Base-by-base conservation (phyloP, 768 basidiomycete species). In the Amyloporia xantha region DNA sequence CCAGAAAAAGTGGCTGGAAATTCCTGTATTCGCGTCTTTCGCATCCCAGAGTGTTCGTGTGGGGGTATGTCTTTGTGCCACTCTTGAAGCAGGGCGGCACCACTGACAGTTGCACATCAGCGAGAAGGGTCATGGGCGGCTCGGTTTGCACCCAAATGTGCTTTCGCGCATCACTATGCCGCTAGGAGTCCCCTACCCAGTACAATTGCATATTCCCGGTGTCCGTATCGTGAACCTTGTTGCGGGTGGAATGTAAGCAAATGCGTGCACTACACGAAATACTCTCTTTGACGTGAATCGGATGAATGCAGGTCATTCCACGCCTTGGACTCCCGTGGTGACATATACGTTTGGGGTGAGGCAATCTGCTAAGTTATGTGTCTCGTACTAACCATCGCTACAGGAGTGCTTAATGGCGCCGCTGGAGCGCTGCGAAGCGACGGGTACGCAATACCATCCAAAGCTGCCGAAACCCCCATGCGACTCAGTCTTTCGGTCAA, bases 311-410 rank as follows among this genome's bases (percentile, higher is more conserved):
- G 89, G 89, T 88, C 84, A 26, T 94, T 91, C 65, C 85, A 91
- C 59, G 90, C 88, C 2, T 67, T 94, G 35, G 87, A 92, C 63
- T 81, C 86, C 1, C 64, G 76, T 42, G 91, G 91, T 5, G 65
- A 68, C 26, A 66, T 94, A 20, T 75, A 82, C 59, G 83, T 83
- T n/a, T 94, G 91, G 89, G 92, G 89, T 87, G 57, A 50, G 70
- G 59, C 11, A 5, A 21, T 42, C 27, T 25, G 20, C 48, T 37
- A 26, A 42, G 21, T 41, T 35, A 24, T n/a, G n/a, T n/a, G n/a
- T n/a, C n/a, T n/a, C n/a, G n/a, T n/a, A n/a, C n/a, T n/a, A n/a
- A n/a, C n/a, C n/a, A n/a, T n/a, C n/a, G n/a, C n/a, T n/a, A 13
- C 49, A 90, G 88, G 87, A 23, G 76, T 80, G 4, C 64, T 90